These are phyloP conservation scores for Termitomyces sp. DNA, from an alignment of 768 basidiomycete genomes.

Conservation along the genomic window DNA sequence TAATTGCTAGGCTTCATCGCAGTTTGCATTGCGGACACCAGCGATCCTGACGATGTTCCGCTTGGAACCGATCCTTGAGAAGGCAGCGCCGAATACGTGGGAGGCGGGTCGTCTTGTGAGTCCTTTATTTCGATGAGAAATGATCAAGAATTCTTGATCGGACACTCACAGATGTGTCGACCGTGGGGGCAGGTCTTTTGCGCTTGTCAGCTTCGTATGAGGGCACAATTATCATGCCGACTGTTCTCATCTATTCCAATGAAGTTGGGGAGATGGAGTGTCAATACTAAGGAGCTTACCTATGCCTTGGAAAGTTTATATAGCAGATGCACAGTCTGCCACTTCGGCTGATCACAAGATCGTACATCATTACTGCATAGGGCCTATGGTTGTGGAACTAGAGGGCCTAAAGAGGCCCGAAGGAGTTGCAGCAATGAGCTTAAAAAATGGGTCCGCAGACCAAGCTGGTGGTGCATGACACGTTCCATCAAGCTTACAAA, in stretches of 20 bases:
- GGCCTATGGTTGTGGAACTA: not conserved
- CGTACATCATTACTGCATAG: not conserved
- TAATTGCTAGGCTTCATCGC: conserved; percentile 30
- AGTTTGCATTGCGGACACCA: conserved; percentile 4
- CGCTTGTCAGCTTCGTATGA: conserved; percentile 8
- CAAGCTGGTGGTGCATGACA: too few species aligned
- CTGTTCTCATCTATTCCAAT: not conserved
- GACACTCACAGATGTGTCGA: conserved; percentile 2
- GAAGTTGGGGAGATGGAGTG: not conserved
- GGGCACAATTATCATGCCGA: conserved; percentile 7
- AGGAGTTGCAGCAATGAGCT: too few species aligned
- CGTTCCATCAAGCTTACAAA: conserved; percentile 11
- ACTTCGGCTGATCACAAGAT: conserved; percentile 7
- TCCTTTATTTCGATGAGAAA: not conserved
- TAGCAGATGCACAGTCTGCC: conserved; percentile 1
- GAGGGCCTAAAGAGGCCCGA: not conserved
- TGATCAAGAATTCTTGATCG: not conserved
- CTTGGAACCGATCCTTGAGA: not conserved
- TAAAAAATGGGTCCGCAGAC: not conserved
- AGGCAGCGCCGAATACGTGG: conserved; percentile 13
- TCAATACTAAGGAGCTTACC: not conserved
- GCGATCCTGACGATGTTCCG: not conserved
- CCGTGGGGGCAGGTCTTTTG: not conserved
- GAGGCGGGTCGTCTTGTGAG: conserved; percentile 18
- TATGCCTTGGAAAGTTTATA: not conserved